Conservation (phyloP, 2,329 filamentous ascomycete species). For the Hypoxylon sp. region DNA sequence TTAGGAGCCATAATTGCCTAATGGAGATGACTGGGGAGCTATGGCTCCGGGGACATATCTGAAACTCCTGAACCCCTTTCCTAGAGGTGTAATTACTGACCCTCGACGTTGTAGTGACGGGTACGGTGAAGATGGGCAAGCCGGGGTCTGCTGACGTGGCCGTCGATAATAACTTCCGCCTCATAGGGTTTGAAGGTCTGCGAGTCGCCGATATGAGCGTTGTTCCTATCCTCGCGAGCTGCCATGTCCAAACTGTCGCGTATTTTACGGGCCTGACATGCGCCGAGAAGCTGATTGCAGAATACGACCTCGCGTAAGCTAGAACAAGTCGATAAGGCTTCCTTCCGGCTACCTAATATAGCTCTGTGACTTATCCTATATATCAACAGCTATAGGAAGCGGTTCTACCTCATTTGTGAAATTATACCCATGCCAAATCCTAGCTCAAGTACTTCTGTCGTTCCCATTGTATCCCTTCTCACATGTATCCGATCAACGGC, state of each 20-base stretch:
- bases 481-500: background rate
- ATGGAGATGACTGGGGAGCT: background rate
- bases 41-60: background rate
- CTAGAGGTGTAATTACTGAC: background rate
- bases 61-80: background rate
- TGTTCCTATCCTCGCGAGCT: conserved; percentile 65
- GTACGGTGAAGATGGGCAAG: conserved; percentile 71
- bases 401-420: background rate
- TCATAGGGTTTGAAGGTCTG: conserved; percentile 64
- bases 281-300: conserved; percentile 64
- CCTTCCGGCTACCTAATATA: background rate
- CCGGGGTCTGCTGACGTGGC: conserved; percentile 59
- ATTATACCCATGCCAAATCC: background rate
- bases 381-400: background rate
- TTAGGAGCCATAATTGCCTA: background rate
- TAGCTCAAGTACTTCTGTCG: background rate
- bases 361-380: background rate
- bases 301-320: conserved; percentile 58
- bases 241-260: conserved; percentile 67
- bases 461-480: background rate
- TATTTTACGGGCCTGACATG: conserved; percentile 68
- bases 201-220: conserved; percentile 68
- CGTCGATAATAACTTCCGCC: conserved; percentile 65
- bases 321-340: background rate
- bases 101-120: conserved; percentile 55